A percentile compares a stretch with the other conserved stretches of the same genome.
phyloP scores from a whole-genome alignment of 257 asterid genomes.

The Anisodus acutangulus region DNA sequence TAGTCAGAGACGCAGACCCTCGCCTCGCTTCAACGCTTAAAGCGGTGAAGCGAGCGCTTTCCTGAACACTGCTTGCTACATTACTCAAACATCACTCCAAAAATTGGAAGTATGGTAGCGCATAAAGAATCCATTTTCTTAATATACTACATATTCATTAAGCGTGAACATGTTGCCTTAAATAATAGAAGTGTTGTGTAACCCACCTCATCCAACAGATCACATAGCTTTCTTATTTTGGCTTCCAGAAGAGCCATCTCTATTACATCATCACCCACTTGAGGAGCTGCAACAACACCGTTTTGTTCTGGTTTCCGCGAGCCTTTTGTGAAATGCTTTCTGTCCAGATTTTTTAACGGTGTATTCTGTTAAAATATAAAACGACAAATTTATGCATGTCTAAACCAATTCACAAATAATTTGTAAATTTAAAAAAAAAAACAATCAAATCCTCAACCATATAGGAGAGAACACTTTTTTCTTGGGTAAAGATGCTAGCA shows the following conservation, averaged over 20 bases:
- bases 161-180: conserved; percentile 15
- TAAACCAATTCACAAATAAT: conserved; percentile 21
- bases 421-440: not conserved
- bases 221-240: conserved; percentile 78
- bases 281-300: conserved; percentile 49
- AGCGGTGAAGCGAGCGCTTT: too few relatives aligned
- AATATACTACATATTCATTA: conserved; percentile 3
- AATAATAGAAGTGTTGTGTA: not conserved
- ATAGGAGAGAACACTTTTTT: not conserved
- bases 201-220: conserved; percentile 76
- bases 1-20: too few relatives aligned
- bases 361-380: conserved; percentile 58
- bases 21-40: too few relatives aligned
- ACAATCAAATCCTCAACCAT: conserved; percentile 14
- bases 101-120: not conserved
- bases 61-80: too few relatives aligned
- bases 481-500: conserved; percentile 16
- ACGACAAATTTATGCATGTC: conserved; percentile 32
- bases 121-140: conserved; percentile 21
- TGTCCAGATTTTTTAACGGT: conserved; percentile 80
- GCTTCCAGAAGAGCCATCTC: conserved; percentile 88
- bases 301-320: conserved; percentile 58
- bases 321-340: conserved; percentile 81
- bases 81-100: conserved; percentile 1
- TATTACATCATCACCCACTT: conserved; percentile 63